Percentiles rank a stretch among this genome's conserved stretches.
Conservation (phyloP, 371 early-diverging fungal genomes). For the Mucor circinelloides region DNA sequence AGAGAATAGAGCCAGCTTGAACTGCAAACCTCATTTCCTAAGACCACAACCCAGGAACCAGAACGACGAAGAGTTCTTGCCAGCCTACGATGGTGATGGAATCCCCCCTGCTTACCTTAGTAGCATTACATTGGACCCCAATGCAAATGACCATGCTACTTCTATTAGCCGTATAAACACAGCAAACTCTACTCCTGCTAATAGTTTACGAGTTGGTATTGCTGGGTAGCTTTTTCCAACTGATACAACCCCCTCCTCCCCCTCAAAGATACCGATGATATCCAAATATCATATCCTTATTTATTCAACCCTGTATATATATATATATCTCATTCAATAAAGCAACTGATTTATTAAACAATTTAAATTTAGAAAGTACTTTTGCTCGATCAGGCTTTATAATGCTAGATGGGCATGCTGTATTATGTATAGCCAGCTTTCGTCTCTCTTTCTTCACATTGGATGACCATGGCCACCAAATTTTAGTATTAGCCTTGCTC, state of each 20-base stretch:
- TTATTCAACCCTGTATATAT: not conserved
- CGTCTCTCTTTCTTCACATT: too few relatives aligned
- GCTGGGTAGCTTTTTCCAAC: not conserved
- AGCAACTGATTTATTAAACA: too few relatives aligned
- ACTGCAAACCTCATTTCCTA: slow-evolving; percentile 19
- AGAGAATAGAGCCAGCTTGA: slow-evolving; percentile 7
- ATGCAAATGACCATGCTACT: not conserved
- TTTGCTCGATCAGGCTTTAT: too few relatives aligned
- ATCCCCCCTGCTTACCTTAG: slow-evolving; percentile 19
- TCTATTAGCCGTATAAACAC: not conserved
- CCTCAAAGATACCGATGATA: not conserved
- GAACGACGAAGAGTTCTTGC: slow-evolving; percentile 23
- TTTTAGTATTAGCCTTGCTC: too few relatives aligned
- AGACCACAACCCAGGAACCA: slow-evolving; percentile 2
- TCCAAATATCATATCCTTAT: not conserved
- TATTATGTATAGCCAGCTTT: too few relatives aligned
- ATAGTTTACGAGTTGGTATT: not conserved
- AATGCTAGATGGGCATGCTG: too few relatives aligned
- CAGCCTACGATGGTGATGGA: slow-evolving; percentile 23
- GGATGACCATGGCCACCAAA: too few relatives aligned
- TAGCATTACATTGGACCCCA: not conserved
- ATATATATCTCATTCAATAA: not conserved
- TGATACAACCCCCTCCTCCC: not conserved
- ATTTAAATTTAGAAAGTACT: too few relatives aligned
- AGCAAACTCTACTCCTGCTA: not conserved